Base-by-base conservation (phyloP, 352 stramenopile species). In the Phytopythium montanum region DNA sequence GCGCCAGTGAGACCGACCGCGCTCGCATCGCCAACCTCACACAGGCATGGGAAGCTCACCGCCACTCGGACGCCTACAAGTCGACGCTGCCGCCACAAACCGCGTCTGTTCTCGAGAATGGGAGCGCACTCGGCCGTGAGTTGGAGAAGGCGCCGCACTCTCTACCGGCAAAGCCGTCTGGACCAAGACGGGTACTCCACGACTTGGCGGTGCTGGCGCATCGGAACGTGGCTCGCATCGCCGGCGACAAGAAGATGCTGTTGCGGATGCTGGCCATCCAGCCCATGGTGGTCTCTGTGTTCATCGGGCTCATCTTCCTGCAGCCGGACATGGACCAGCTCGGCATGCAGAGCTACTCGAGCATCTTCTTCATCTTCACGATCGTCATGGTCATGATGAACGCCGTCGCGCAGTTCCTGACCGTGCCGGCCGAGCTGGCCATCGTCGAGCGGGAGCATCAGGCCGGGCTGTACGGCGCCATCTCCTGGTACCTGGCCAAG, bases 221-320 rank as follows among this genome's bases (percentile, higher is more conserved):
- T 36, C 73, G 70, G 2, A 78, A 80, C n/a, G 49, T 70, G 5
- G 29, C 69, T 3, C 69, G 73, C 7, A 36, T 36, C 31, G 31
- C 31, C 12, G 31, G 31, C 31, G 31, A 36, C 31, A 36, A 36
- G 31, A 36, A 36, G 5, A 10, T 36, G 45, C 62, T 60, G 1
- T 66, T 82, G 45, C 45, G 60, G 18, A 28, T 54, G 0, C 54
- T 26, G 1, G n/a, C 59, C 1, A 26, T 26, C 10, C 25, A 54
- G 31, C 25, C 48, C 6, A 21, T 80, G 18, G 44, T 68, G 42
- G 56, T 68, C 26, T 42, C 46, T 12, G n/a, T 79, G 6, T 18
- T 80, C 2, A 54, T 68, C 0, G 56, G 68, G 1, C 36, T 73
- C 16, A 65, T 77, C 23, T 80, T 74, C 64, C 59, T 72, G 45